Base-by-base conservation (phyloP, 2,329 filamentous ascomycete species). In the Stenocarpella maydis region DNA sequence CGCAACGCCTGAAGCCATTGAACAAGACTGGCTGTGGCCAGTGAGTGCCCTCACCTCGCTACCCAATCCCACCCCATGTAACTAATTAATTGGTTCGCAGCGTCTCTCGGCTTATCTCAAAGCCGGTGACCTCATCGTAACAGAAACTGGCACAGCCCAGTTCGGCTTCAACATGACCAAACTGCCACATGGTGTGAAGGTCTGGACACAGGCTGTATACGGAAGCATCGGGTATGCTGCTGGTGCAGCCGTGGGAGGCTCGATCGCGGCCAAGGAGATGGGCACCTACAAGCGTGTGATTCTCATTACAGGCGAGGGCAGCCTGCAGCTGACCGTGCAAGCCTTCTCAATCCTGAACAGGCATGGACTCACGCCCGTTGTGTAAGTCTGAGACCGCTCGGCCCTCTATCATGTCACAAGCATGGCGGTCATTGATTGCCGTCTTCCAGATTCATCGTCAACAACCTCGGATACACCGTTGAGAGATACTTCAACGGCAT, bases 301-400 rank as follows among this genome's bases (percentile, higher is more conserved):
- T 14, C 50, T 75, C 12, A 54, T 76, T 43, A 75, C 75, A 1
- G 75, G 75, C 28, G 74, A 76, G 49, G 75, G 75, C 43, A 74
- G 72, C 10, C 71, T 76, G 49, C 72, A 74, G 63, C 66, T 74
- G 31, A 74, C 71, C 4, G 53, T 71, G 8, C 73, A 74, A 43
- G 69, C 72, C 1, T 69, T 73, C 14, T 65, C 72, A 2, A 41
- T 73, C 3, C n/a, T 74, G 45, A 71, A 68, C 50, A 63, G 70
- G 17, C 49, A 69, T 47, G 70, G 72, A 15, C 45, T 72, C 17
- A 31, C 49, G 9, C 67, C 72, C 5, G 68, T 73, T 4, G 69
- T 74, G 41, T 70, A 69, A 49, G 70, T 72, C 17, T 26, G 4
- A 37, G 4, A 6, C 10, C 19, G n/a, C n/a, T 21, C 19, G 34